Evolutionary conservation across 1,139 yeast genomes (phyloP).

Genomic region (Yamadazyma triangularis): DNA sequence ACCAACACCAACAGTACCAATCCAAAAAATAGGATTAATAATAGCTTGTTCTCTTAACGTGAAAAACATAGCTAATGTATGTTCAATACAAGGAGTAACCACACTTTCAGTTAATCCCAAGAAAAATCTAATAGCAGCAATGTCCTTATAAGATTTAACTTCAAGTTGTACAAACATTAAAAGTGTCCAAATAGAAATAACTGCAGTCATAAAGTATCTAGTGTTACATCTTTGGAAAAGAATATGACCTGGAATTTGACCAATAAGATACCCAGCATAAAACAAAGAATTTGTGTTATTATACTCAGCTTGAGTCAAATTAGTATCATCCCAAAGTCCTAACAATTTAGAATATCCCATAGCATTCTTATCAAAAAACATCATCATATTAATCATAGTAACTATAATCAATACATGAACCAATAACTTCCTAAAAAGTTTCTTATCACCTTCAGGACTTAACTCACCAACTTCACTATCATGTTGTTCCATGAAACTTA

Average conservation of each 20-base stretch:
- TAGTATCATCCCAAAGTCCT: constrained; percentile 38
- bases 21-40: constrained; percentile 21
- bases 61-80: constrained; percentile 12
- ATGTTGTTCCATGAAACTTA: constrained; percentile 27
- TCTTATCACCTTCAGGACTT: constrained; percentile 30
- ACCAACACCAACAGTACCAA: constrained; percentile 12
- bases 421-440: constrained; percentile 26
- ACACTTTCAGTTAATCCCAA: constrained; percentile 17
- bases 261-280: constrained; percentile 14
- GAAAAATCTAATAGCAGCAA: constrained; percentile 13
- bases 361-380: constrained; percentile 44
- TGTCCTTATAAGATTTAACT: constrained; percentile 11
- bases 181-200: constrained; percentile 12
- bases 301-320: constrained; percentile 25
- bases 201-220: constrained; percentile 9
- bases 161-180: constrained; percentile 32
- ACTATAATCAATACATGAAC: constrained; percentile 24
- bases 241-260: constrained; percentile 11
- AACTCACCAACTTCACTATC: constrained; percentile 25
- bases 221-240: constrained; percentile 14
- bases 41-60: constrained; percentile 12
- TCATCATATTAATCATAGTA: constrained; percentile 28
- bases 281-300: constrained; percentile 32
- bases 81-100: constrained; percentile 11
- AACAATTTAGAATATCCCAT: constrained; percentile 38